Evolutionary conservation across 2,329 filamentous ascomycete genomes (phyloP).

Genomic region (Drechmeria coniospora): DNA sequence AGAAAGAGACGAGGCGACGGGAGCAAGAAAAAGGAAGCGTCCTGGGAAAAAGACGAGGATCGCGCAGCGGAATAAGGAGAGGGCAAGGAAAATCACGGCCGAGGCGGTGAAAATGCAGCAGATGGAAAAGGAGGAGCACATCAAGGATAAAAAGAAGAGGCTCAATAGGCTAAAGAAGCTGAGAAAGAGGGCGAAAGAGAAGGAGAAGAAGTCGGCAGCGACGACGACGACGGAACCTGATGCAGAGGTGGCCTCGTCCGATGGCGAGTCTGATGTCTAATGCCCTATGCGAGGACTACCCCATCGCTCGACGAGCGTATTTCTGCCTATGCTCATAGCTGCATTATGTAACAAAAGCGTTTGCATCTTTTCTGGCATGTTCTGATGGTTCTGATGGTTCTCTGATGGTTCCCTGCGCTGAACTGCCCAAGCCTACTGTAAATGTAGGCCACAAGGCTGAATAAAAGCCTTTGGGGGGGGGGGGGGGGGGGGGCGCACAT

Average conservation of each 20-base stretch:
- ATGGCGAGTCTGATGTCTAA: conserved; percentile 5
- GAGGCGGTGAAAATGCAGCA: conserved; percentile 22
- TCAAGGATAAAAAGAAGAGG: conserved; percentile 47
- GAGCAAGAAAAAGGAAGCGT: conserved; percentile 27
- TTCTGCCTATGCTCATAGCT: no score
- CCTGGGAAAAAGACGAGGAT: conserved; percentile 46
- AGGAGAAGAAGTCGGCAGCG: conserved; percentile 29
- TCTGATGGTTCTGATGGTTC: no score
- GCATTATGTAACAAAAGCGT: no score
- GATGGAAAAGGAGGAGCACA: conserved; percentile 36
- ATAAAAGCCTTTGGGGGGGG: no score
- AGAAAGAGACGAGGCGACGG: conserved; percentile 9
- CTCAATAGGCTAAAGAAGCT: conserved; percentile 45
- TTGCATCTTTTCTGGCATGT: no score
- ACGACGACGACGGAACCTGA: conserved; percentile 5
- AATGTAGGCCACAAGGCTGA: no score
- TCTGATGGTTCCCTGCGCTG: no score
- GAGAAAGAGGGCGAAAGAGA: conserved; percentile 41
- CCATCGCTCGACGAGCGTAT: no score
- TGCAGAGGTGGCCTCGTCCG: conserved; percentile 7
- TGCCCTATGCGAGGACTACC: not conserved
- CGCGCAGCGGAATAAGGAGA: conserved; percentile 28
- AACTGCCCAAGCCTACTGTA: no score
- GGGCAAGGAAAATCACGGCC: conserved; percentile 24
- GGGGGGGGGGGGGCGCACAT: no score